These are phyloP conservation scores for Rhododendron simsii DNA, from an alignment of 148 eudicot species.

Conservation along the genomic window DNA sequence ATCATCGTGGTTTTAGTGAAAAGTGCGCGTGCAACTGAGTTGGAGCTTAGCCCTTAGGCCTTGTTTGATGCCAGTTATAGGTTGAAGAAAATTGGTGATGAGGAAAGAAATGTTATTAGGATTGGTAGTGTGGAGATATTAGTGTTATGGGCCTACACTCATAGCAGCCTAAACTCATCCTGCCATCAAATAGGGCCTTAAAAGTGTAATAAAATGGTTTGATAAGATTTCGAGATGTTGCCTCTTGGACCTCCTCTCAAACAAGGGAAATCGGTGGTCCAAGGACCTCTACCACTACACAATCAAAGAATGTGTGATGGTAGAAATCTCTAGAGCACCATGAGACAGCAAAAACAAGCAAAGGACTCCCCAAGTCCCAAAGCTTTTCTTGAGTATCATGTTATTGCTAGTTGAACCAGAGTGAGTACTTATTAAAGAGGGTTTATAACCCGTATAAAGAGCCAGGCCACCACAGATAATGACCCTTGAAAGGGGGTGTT, in stretches of 20 bases:
- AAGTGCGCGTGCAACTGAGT: not conserved
- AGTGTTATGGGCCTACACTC: not conserved
- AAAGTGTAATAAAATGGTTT: not conserved
- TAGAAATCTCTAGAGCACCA: too few relatives aligned
- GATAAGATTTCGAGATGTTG: not conserved
- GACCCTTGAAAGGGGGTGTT: slow-evolving; percentile 24
- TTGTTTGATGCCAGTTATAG: too few relatives aligned
- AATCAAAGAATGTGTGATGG: too few relatives aligned
- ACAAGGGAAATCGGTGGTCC: not conserved
- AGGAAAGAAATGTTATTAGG: not conserved
- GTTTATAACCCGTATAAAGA: not conserved
- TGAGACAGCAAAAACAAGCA: too few relatives aligned
- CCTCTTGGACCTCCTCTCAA: not conserved
- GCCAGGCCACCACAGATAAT: slow-evolving; percentile 10
- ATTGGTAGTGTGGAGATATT: too few relatives aligned
- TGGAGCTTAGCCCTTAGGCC: not conserved
- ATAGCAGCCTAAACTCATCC: not conserved
- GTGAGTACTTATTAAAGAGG: not conserved
- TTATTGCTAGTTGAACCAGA: not conserved
- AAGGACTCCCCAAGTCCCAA: not conserved
- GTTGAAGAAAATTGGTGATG: not conserved
- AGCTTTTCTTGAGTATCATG: not conserved
- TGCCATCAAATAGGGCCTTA: not conserved
- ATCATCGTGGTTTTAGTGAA: not conserved
- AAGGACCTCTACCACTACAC: not conserved